phyloP scores from a whole-genome alignment of 345 rosid genomes.

The Rhodamnia rubescens region DNA sequence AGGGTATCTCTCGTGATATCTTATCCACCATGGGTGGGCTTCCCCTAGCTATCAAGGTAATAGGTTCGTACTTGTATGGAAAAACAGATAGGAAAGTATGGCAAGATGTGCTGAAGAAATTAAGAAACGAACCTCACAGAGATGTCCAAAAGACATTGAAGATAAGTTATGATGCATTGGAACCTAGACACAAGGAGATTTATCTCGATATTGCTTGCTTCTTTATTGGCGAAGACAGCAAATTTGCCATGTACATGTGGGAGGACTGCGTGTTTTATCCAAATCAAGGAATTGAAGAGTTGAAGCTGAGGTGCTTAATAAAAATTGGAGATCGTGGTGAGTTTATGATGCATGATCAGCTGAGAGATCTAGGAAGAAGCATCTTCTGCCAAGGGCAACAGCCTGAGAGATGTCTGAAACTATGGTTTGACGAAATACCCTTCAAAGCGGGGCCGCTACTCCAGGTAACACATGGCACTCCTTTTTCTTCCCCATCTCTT shows the following conservation, averaged over 20 bases:
- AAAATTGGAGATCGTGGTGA: rapidly evolving
- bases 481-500: not conserved
- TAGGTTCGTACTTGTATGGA: not conserved
- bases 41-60: rapidly evolving
- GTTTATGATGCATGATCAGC: not conserved
- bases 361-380: not conserved
- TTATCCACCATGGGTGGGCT: not conserved
- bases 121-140: rapidly evolving
- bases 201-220: not conserved
- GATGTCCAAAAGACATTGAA: not conserved
- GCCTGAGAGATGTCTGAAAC: rapidly evolving
- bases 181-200: not conserved
- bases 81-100: rapidly evolving
- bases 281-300: rapidly evolving
- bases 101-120: rapidly evolving
- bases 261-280: rapidly evolving
- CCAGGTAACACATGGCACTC: not conserved
- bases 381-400: rapidly evolving
- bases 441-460: rapidly evolving
- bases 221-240: rapidly evolving
- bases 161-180: not conserved
- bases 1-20: rapidly evolving
- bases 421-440: rapidly evolving
- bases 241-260: rapidly evolving
- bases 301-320: not conserved